Conservation (phyloP, 306 rosid species). For the Quercus wislizeni region DNA sequence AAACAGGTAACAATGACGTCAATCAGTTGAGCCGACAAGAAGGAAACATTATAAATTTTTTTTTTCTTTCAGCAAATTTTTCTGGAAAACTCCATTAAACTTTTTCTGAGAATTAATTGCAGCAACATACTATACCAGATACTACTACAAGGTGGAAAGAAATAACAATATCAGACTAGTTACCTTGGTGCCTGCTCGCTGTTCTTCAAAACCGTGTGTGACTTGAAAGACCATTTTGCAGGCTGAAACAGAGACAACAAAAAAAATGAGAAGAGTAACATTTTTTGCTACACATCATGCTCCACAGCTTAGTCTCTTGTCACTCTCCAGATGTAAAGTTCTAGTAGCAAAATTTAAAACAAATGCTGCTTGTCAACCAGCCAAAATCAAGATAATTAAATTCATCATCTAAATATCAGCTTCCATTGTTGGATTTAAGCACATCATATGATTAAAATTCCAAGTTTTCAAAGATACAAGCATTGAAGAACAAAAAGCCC, state of each 20-base stretch:
- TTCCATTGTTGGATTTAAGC: conserved; percentile 18
- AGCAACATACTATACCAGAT: background rate
- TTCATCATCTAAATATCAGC: conserved; percentile 13
- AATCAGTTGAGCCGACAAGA: background rate
- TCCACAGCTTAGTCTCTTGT: background rate
- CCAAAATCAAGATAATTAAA: background rate
- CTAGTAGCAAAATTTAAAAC: background rate
- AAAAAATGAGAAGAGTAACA: conserved; percentile 11
- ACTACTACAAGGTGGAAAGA: background rate
- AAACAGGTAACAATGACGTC: background rate
- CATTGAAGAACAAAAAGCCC: background rate
- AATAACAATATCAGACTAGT: conserved; percentile 7
- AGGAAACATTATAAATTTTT: too few relatives aligned
- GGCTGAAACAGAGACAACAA: conserved; percentile 56
- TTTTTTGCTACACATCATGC: background rate
- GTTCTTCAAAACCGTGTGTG: conserved; percentile 85
- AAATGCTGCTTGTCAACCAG: conserved; percentile 5
- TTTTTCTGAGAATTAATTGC: background rate
- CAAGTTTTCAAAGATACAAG: background rate
- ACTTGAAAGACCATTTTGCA: conserved; percentile 82
- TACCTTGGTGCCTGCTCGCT: conserved; percentile 92
- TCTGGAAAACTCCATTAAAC: background rate
- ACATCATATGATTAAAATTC: conserved; percentile 13
- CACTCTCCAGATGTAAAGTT: background rate
- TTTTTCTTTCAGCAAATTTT: background rate